Base-by-base conservation (phyloP, 2,329 filamentous ascomycete species). In the Drechslera avenae region DNA sequence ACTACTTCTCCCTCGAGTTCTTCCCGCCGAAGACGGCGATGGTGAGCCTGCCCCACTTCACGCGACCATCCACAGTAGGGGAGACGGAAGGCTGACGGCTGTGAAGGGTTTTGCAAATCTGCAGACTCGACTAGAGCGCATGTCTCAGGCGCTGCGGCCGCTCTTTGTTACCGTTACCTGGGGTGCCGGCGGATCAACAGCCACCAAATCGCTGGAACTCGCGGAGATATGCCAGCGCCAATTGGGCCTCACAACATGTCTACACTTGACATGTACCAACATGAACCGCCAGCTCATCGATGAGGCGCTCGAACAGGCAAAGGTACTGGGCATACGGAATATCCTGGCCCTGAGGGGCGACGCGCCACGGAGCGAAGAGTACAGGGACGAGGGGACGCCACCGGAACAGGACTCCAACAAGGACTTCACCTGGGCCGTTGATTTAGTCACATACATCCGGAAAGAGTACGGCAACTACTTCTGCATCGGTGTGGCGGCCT, bases 131-230 rank as follows among this genome's bases (percentile, higher is more conserved):
- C 85, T 99, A 52, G 89, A 95, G 73, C 91, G 94, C 72, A 97
- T 99, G 94, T 87, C 94, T 41, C 86, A 90, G 59, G 92, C 91
- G 12, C 81, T 99, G 51, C 88, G 90, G 12, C 94, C 94, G 35
- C 83, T 97, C 37, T 99, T 99, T 70, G 90, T 99, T 56, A 97
- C 92, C 51, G 91, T 99, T 43, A 99, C 94, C 44, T 99, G 94
- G 94, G 94, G 94, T 43, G 94, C 94, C 19, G 94, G 94, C 54
- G 94, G 94, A 44, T 95, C 89, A 59, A 99, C 94, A 0, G 88
- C 91, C 4, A 83, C 84, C 50, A 96, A 96, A 77, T 96, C 91
- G 26, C 85, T 99, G 53, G 91, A 97, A 75, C 83, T 99, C 57
- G 94, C 94, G 37, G 93, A 97, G 77, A 85, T 97, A 66, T 97